Evolutionary conservation across 225 moss, liverwort and hornwort genomes (phyloP), one percentile per base, ranked within the genome.

Genomic region (Polytrichum commune): DNA sequence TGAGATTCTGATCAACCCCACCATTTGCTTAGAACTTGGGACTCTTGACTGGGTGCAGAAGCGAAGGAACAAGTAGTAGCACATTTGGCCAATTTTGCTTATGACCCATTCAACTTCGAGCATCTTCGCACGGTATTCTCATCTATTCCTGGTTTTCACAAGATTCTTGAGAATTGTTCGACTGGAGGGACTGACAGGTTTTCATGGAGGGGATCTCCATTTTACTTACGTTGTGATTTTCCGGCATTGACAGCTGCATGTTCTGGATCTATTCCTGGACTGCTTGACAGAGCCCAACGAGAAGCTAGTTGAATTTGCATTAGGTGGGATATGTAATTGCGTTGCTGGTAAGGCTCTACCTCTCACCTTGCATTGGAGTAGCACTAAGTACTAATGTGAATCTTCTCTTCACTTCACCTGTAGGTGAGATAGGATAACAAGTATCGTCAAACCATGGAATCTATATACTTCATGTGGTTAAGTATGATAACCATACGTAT

Each of bases 21-120:
- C 6, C 60, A 60, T 5, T 46, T 46, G 46, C 46, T 46, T 24
- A 58, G 20, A 20, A 20, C 22, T 55, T 67, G 71, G 4, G 29
- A 10, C 63, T 29, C 63, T 55, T 69, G 30, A 28, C 65, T 29
- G 71, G 64, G 6, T 70, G 69, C 85, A 93, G 92, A 92, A 83
- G 80, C 89, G 20, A 94, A 97, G 74, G 97, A 91, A 75, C 92
- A 92, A 82, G 89, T 97, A 63, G 94, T 97, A 6, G 93, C 97
- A 10, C 92, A 97, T 77, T 69, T 97, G 73, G 94, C 91, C 22
- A 97, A 97, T 68, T 97, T 97, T 29, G 92, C 92, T 3, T 96
- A 96, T 29, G 96, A 96, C 75, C 96, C 96, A 5, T 81, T 96
- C 75, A 96, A 96, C 79, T 96, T 90, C 61, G 88, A 80, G 53